These are phyloP conservation scores for Panicum hallii DNA, from an alignment of 202 grass and related monocot genomes.

Conservation along the genomic window DNA sequence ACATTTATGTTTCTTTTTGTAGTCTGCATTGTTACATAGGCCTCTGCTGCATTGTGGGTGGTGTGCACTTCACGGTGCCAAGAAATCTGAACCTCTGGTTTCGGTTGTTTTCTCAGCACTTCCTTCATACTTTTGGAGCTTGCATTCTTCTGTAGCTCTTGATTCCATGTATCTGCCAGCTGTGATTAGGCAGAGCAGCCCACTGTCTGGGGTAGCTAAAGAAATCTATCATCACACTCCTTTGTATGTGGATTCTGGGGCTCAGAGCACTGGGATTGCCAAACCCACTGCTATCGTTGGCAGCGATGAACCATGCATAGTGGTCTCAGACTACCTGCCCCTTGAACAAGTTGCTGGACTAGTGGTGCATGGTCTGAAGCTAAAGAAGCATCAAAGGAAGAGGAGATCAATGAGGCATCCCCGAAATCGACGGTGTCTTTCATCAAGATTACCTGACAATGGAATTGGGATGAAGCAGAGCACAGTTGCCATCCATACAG, in stretches of 20 bases:
- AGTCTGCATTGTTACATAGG: conserved; percentile 55
- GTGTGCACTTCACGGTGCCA: conserved; percentile 61
- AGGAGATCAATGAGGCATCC: conserved; percentile 57
- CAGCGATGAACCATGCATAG: background rate
- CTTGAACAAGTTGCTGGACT: conserved; percentile 57
- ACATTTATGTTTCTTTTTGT: conserved; percentile 32
- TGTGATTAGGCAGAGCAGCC: conserved; percentile 33
- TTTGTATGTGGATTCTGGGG: conserved; percentile 42
- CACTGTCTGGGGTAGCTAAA: conserved; percentile 28
- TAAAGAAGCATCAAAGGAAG: conserved; percentile 73
- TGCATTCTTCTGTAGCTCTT: conserved; percentile 63
- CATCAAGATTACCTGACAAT: conserved; percentile 46
- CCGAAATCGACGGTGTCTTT: conserved; percentile 38
- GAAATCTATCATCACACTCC: conserved; percentile 36
- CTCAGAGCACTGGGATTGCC: conserved; percentile 14
- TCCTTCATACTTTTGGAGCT: conserved; percentile 72
- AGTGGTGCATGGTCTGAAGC: conserved; percentile 52
- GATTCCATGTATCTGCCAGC: conserved; percentile 58
- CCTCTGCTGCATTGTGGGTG: conserved; percentile 51
- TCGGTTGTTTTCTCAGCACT: conserved; percentile 74
- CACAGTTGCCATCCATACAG: background rate
- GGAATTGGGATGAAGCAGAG: conserved; percentile 43
- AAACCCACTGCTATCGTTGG: background rate
- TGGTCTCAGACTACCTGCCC: conserved; percentile 40
- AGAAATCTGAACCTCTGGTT: conserved; percentile 53